Evolutionary conservation across 768 basidiomycete genomes (phyloP).

Genomic region (Amanita polypyramis): DNA sequence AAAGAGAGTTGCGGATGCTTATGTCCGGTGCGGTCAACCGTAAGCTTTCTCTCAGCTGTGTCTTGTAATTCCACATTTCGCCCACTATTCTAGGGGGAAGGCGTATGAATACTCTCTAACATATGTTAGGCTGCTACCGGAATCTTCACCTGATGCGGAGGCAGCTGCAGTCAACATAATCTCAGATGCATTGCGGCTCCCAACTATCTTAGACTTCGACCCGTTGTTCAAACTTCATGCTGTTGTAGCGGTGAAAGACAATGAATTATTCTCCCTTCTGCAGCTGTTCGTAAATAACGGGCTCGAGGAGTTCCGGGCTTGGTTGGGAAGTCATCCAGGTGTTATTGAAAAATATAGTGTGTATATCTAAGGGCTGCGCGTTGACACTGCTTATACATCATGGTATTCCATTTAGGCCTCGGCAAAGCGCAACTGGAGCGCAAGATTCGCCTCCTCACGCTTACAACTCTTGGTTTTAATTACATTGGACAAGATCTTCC

Average conservation of each 20-base stretch:
- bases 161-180: constrained; percentile 51
- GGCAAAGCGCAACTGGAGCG: constrained; percentile 50
- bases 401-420: constrained; percentile 31
- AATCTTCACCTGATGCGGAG: constrained; percentile 39
- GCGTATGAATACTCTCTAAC: constrained; percentile 58
- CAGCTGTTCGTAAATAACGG: constrained; percentile 64
- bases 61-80: constrained; percentile 3
- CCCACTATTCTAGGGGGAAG: constrained; percentile 30
- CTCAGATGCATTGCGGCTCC: constrained; percentile 52
- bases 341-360: constrained; percentile 49
- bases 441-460: constrained; percentile 71
- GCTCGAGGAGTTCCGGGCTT: constrained; percentile 48
- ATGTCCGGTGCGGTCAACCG: constrained; percentile 46
- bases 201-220: constrained; percentile 73
- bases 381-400: constrained; percentile 3
- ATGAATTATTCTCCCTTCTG: constrained; percentile 66
- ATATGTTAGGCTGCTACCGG: constrained; percentile 50
- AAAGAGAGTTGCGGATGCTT: constrained; percentile 50
- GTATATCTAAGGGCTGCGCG: constrained; percentile 13
- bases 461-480: constrained; percentile 69
- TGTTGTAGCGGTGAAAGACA: constrained; percentile 51
- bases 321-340: constrained; percentile 41
- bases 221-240: constrained; percentile 67
- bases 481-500: constrained; percentile 65
- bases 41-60: constrained; percentile 23